phyloP scores from a whole-genome alignment of 352 stramenopile species.

The Phytopythium ostracodes region DNA sequence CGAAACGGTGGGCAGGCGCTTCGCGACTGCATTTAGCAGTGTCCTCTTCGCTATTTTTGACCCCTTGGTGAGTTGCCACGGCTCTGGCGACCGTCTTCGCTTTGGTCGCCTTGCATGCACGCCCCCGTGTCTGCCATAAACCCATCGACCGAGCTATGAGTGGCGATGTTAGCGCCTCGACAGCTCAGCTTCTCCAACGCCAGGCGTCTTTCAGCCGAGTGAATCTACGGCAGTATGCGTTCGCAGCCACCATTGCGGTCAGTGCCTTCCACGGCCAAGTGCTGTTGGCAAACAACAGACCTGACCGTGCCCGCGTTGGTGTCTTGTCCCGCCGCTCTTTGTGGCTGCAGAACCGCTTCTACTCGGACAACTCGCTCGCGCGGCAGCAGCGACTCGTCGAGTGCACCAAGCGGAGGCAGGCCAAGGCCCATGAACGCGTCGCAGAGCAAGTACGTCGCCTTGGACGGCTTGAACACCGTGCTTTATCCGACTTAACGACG shows the following conservation, averaged over 20 bases:
- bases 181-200: slow-evolving; percentile 31
- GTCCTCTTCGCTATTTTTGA: slow-evolving; percentile 1
- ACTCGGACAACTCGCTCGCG: slow-evolving; percentile 63
- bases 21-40: neutral
- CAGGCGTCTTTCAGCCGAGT: slow-evolving; percentile 30
- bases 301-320: neutral
- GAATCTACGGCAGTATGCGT: slow-evolving; percentile 25
- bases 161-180: slow-evolving; percentile 16
- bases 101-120: too few relatives aligned
- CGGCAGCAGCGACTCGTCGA: slow-evolving; percentile 51
- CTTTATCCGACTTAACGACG: neutral
- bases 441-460: slow-evolving; percentile 35
- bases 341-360: slow-evolving; percentile 62
- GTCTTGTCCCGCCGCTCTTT: neutral
- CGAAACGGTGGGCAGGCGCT: slow-evolving; percentile 18
- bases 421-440: slow-evolving; percentile 41
- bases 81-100: too few relatives aligned
- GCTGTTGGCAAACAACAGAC: neutral
- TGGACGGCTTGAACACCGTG: neutral
- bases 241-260: slow-evolving; percentile 34
- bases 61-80: neutral
- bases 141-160: slow-evolving; percentile 18
- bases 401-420: slow-evolving; percentile 50
- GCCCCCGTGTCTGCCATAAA: neutral
- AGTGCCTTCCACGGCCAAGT: neutral